Conservation (phyloP, 495 filamentous ascomycete genomes). For the Penicillium argentinense region DNA sequence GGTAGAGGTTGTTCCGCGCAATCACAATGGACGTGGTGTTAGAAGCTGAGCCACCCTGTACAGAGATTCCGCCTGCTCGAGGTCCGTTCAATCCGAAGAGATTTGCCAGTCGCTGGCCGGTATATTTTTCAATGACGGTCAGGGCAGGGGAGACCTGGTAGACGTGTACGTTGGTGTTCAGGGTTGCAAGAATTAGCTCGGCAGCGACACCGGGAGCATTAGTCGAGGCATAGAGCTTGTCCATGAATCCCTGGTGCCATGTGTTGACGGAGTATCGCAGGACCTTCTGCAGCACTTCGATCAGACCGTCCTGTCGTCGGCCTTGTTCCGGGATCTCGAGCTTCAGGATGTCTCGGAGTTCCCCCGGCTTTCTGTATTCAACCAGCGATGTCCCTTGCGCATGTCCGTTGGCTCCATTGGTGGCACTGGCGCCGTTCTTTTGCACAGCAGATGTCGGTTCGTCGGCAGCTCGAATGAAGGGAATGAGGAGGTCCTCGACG, state of each 20-base stretch:
- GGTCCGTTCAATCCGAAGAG: slow-evolving; percentile 75
- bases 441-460: slow-evolving; percentile 48
- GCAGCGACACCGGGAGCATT: slow-evolving; percentile 82
- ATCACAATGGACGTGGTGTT: slow-evolving; percentile 88
- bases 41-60: slow-evolving; percentile 80
- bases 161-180: slow-evolving; percentile 92
- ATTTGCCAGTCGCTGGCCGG: slow-evolving; percentile 62
- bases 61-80: slow-evolving; percentile 80
- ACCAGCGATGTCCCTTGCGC: slow-evolving; percentile 61
- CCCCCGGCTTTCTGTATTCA: slow-evolving; percentile 67
- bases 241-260: slow-evolving; percentile 93
- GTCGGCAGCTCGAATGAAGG: slow-evolving; percentile 77
- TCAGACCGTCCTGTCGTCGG: slow-evolving; percentile 67
- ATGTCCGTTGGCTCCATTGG: slow-evolving; percentile 31
- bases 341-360: slow-evolving; percentile 63
- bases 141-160: slow-evolving; percentile 89
- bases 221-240: slow-evolving; percentile 85
- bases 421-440: slow-evolving; percentile 41
- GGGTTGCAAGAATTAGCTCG: slow-evolving; percentile 74
- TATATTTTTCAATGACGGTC: slow-evolving; percentile 80
- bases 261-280: slow-evolving; percentile 89
- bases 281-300: slow-evolving; percentile 62
- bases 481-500: slow-evolving; percentile 71
- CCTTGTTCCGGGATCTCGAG: slow-evolving; percentile 66
- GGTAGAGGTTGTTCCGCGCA: slow-evolving; percentile 83